These are phyloP conservation scores for Zoysia matrella DNA, from an alignment of 202 grass and related monocot species.

Conservation along the genomic window DNA sequence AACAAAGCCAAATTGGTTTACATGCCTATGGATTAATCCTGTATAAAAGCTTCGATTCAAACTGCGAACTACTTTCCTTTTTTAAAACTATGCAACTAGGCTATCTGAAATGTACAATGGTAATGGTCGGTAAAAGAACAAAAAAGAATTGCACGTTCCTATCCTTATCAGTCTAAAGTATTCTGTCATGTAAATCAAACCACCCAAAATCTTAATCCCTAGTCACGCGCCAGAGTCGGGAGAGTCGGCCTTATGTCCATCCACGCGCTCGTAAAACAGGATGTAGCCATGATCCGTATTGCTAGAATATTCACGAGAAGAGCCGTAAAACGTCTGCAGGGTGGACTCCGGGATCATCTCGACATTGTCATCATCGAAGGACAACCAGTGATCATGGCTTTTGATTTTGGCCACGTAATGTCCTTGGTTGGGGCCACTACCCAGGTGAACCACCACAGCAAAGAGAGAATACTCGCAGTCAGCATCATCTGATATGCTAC, in stretches of 20 bases:
- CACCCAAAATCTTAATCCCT: background rate
- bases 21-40: background rate
- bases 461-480: conserved; percentile 88
- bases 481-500: conserved; percentile 49
- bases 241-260: background rate
- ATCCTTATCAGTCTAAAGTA: background rate
- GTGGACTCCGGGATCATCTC: conserved; percentile 77
- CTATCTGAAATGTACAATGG: background rate
- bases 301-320: conserved; percentile 69
- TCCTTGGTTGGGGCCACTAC: conserved; percentile 84
- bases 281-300: conserved; percentile 96
- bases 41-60: background rate
- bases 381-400: conserved; percentile 81
- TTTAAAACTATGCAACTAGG: conserved; percentile 6
- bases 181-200: conserved; percentile 2
- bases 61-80: background rate
- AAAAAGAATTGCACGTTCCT: background rate
- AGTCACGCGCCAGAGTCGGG: background rate
- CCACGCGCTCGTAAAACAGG: conserved; percentile 74
- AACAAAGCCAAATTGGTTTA: conserved; percentile 16
- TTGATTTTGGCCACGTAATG: conserved; percentile 93
- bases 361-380: conserved; percentile 87
- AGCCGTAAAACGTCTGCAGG: conserved; percentile 76
- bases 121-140: background rate
- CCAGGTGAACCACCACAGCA: conserved; percentile 86